A percentile compares a stretch with the other conserved stretches of the same genome.
These are phyloP conservation scores for Solanum medicagineum DNA, from an alignment of 257 asterid species.

Conservation along the genomic window DNA sequence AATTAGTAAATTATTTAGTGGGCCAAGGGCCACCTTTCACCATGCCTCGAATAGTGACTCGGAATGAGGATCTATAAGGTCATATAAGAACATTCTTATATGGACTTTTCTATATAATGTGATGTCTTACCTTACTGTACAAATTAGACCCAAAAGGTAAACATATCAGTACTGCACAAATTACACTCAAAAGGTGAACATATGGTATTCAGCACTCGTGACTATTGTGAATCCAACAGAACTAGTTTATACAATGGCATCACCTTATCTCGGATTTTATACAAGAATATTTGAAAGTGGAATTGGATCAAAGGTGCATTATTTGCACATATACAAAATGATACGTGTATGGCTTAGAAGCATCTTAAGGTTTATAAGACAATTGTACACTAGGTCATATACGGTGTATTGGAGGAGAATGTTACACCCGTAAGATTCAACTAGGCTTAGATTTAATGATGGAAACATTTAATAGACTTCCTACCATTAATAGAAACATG, in stretches of 20 bases:
- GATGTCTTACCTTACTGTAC: neutral
- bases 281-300: neutral
- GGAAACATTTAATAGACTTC: neutral
- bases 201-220: neutral
- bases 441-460: neutral
- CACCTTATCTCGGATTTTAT: neutral
- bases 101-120: neutral
- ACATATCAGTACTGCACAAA: neutral
- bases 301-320: neutral
- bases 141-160: neutral
- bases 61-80: neutral
- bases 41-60: neutral
- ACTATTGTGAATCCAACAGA: neutral
- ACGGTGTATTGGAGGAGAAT: neutral
- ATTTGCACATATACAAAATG: neutral
- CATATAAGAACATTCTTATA: neutral
- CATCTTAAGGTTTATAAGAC: neutral
- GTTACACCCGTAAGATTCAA: neutral
- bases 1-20: neutral
- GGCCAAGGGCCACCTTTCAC: neutral
- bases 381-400: neutral
- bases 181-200: neutral
- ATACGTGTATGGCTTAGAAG: neutral
- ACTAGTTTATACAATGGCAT: neutral
- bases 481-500: no score